Base-by-base conservation (phyloP, 2,329 filamentous ascomycete species). In the Cladosporium velox region DNA sequence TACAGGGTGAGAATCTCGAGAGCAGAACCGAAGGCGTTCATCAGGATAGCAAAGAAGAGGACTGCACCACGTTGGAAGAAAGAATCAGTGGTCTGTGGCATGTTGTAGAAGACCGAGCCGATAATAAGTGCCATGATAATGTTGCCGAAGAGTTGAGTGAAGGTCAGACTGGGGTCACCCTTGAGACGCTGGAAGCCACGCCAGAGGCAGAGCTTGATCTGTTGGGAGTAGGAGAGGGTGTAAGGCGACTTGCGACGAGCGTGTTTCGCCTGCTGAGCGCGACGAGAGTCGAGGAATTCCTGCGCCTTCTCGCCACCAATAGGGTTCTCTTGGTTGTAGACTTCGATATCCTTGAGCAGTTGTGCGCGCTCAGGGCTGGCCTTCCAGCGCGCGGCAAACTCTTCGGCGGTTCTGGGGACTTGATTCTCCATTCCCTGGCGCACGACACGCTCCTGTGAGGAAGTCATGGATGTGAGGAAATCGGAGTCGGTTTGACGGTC, bases 1-100 rank as follows among this genome's bases (percentile, higher is more conserved):
- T 95, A 97, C 4, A 97, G 84, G 0, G 91, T 93, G 38, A 95
- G 79, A 75, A 97, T 95, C 83, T 95, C 92, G 47, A 95, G 85
- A 65, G 90, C 90, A 75, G 88, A 90, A 68, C 89, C 85, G 74
- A 96, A 95, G 57, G 91, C 92, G 77, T 95, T 96, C 82, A 95
- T 88, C 67, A 97, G 82, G 73, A 93, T 88, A 71, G 91, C 91
- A 75, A 96, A 95, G 86, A 96, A 97, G 62, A 97, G 82, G 28
- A 96, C 83, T 54, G 91, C 89, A 70, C 90, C 91, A 68, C 92
- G 88, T 72, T 87, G 85, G 81, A 89, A 96, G 82, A 96, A 96
- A 73, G 89, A 92, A 21, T 78, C 74, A 0, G 91, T 90, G n/a
- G 82, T 83, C 0, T 83, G 74, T 32, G 85, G 77, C 44, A 96